Base-by-base conservation (phyloP, 495 filamentous ascomycete species). In the Annulohypoxylon bovei region DNA sequence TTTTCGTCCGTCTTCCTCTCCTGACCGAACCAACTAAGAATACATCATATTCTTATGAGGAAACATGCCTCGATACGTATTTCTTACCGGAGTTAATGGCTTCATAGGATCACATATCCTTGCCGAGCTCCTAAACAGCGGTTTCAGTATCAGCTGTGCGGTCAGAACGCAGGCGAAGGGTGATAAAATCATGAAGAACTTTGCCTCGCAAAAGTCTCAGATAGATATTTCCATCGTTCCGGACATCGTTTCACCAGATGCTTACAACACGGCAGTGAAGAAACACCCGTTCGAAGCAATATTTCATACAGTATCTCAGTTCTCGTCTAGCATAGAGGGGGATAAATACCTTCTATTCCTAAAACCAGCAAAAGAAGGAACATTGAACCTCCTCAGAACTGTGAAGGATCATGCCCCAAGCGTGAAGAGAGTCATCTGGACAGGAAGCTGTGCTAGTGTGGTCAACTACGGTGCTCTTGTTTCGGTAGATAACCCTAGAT, bases 11-110 rank as follows among this genome's bases (percentile, higher is more conserved):
- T 16, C 2, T 16, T 40, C 6, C 6, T 49, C 8, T 3, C n/a
- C n/a, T n/a, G n/a, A n/a, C n/a, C n/a, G n/a, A n/a, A n/a, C n/a
- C n/a, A n/a, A n/a, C n/a, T n/a, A n/a, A n/a, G n/a, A n/a, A n/a
- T n/a, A n/a, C n/a, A n/a, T n/a, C n/a, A n/a, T n/a, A n/a, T n/a
- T n/a, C n/a, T n/a, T n/a, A n/a, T n/a, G n/a, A 25, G 11, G 8
- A 22, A 49, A 16, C 16, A 49, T 49, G 44, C 11, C 53, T 56
- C 53, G 30, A 22, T 9, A 23, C 32, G 23, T 37, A 6, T 32
- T 56, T 20, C 53, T 56, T 56, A 32, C 53, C n/a, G 30, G 30
- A 56, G 32, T 8, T 16, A 37, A 35, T 56, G 28, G 28, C 53
- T 49, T 49, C 18, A 27, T 49, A 27, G 44, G 44, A 25, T 49